These are phyloP conservation scores for Withania somnifera DNA, from an alignment of 305 asterid genomes.

Conservation along the genomic window DNA sequence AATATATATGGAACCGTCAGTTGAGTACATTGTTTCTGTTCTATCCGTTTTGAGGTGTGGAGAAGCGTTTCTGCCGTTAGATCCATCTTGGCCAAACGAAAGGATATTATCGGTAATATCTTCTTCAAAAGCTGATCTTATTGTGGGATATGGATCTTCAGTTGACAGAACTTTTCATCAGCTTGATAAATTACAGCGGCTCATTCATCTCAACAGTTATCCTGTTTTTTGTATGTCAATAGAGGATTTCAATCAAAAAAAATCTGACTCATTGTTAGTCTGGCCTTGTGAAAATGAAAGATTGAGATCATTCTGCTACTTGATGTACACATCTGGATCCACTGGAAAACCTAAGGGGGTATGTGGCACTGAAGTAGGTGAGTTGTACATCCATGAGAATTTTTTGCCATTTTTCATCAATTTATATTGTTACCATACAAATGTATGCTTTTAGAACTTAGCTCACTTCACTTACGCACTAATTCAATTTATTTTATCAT, in stretches of 20 bases:
- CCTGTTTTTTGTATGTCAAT: conserved; percentile 41
- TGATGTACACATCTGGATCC: conserved; percentile 94
- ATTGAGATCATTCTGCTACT: conserved; percentile 67
- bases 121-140: conserved; percentile 52
- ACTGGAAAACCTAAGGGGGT: conserved; percentile 88
- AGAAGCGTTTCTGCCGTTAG: conserved; percentile 90
- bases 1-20: conserved; percentile 81
- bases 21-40: conserved; percentile 69
- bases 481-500: background rate
- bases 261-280: conserved; percentile 20
- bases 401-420: background rate
- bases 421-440: background rate
- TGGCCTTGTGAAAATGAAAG: conserved; percentile 72
- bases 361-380: conserved; percentile 91
- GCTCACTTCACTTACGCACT: conserved; percentile 5
- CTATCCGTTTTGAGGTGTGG: conserved; percentile 85
- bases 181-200: conserved; percentile 59
- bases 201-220: conserved; percentile 37
- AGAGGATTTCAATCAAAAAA: conserved; percentile 23
- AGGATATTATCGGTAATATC: conserved; percentile 47
- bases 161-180: conserved; percentile 37
- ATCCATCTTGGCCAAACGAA: conserved; percentile 76
- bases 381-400: background rate
- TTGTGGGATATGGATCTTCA: conserved; percentile 37
- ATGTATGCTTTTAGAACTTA: background rate